Conservation (phyloP, 306 rosid genomes). For the Quercus aquifolioides region DNA sequence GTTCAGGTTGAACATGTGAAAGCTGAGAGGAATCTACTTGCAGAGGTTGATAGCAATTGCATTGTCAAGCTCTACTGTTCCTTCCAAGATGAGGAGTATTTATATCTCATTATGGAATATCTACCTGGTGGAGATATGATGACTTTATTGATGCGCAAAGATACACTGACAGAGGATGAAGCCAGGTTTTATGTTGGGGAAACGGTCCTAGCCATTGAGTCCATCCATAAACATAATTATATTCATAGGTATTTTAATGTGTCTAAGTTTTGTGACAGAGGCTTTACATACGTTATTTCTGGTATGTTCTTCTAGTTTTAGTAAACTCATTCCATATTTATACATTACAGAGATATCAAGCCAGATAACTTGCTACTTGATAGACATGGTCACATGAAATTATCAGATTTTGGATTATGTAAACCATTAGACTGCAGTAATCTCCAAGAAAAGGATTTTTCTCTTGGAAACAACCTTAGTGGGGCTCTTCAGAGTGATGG, state of each 20-base stretch:
- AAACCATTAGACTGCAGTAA: slow-evolving; percentile 94
- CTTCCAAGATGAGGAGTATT: slow-evolving; percentile 90
- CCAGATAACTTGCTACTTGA: slow-evolving; percentile 98
- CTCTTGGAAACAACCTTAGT: slow-evolving; percentile 73
- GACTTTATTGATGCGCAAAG: slow-evolving; percentile 98
- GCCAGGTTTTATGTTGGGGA: slow-evolving; percentile 96
- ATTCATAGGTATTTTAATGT: slow-evolving; percentile 72
- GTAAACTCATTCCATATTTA: slow-evolving; percentile 20
- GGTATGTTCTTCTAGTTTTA: slow-evolving; percentile 11
- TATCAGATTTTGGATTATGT: slow-evolving; percentile 96
- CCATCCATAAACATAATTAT: slow-evolving; percentile 95
- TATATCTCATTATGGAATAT: slow-evolving; percentile 98
- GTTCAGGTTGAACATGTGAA: slow-evolving; percentile 96
- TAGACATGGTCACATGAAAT: slow-evolving; percentile 88
- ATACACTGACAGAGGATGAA: slow-evolving; percentile 89
- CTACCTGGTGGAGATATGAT: slow-evolving; percentile 99
- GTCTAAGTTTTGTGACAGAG: not conserved
- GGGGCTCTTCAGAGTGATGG: slow-evolving; percentile 96
- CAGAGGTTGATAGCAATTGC: slow-evolving; percentile 98
- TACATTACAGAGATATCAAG: slow-evolving; percentile 83
- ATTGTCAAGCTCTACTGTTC: slow-evolving; percentile 95
- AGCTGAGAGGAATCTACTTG: slow-evolving; percentile 98
- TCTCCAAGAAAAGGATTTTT: slow-evolving; percentile 93
- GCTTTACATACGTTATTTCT: slow-evolving; percentile 15
- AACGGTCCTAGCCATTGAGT: slow-evolving; percentile 93